phyloP scores from a whole-genome alignment of 805 yeast genomes.

The Metschnikowia rubicola region DNA sequence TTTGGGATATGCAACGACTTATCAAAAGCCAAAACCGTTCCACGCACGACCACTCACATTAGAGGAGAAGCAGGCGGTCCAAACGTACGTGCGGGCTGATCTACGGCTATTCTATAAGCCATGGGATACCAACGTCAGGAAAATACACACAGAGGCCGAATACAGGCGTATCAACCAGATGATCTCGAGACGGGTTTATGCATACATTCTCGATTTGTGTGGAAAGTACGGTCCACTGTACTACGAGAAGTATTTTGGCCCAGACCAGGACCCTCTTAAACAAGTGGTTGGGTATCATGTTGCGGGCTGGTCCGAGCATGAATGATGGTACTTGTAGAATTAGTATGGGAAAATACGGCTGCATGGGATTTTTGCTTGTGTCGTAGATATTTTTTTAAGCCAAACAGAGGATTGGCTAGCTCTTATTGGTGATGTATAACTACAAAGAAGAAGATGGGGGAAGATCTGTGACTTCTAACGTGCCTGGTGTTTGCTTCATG shows the following conservation, averaged over 20 bases:
- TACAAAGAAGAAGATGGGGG: no score
- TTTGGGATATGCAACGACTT: no score
- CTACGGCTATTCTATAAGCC: conserved; percentile 44
- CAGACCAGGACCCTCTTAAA: conserved; percentile 17
- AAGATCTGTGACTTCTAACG: no score
- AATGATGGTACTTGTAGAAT: neutral
- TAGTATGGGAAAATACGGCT: no score
- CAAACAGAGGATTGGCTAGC: no score
- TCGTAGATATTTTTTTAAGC: no score
- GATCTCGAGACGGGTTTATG: conserved; percentile 60
- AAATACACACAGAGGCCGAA: conserved; percentile 25
- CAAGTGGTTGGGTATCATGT: conserved; percentile 25
- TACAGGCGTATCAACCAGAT: conserved; percentile 61
- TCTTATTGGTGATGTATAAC: no score
- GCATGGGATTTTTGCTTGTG: no score
- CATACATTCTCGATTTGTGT: conserved; percentile 21
- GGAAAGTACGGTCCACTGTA: conserved; percentile 6
- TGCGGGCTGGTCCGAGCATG: conserved; percentile 7
- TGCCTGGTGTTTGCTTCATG: no score
- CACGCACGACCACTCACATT: conserved; percentile 19
- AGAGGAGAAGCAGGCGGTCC: conserved; percentile 55
- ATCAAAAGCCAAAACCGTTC: neutral
- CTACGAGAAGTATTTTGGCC: conserved; percentile 19
- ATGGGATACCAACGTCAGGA: neutral
- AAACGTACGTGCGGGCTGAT: conserved; percentile 50